A percentile compares a stretch with the other conserved stretches of the same genome.
These are phyloP conservation scores for Rhypophila decipiens DNA, from an alignment of 495 filamentous ascomycete genomes.

Conservation along the genomic window DNA sequence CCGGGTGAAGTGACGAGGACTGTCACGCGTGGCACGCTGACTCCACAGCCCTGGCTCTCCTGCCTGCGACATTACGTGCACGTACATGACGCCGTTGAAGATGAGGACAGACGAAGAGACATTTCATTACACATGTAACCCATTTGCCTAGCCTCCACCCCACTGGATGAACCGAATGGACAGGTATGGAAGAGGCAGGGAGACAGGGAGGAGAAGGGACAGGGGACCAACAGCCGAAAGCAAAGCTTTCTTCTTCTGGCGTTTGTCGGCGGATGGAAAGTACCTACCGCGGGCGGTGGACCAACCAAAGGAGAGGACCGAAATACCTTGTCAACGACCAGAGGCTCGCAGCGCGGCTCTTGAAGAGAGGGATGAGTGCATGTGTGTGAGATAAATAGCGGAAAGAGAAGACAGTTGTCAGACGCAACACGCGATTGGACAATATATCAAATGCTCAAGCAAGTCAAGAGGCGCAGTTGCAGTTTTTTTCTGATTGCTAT, in stretches of 20 bases:
- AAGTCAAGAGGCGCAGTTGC: slow-evolving; percentile 10
- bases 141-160: not conserved
- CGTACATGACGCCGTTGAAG: no score
- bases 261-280: not conserved
- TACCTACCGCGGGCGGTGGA: not conserved
- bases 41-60: not conserved
- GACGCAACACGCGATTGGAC: slow-evolving; percentile 3
- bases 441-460: not conserved
- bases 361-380: slow-evolving; percentile 6
- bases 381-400: not conserved
- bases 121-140: not conserved
- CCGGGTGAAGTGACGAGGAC: not conserved
- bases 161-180: no score
- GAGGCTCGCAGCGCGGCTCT: not conserved
- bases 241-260: not conserved
- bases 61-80: no score
- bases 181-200: not conserved
- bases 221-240: not conserved
- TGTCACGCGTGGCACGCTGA: not conserved
- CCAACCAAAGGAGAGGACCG: not conserved
- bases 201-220: not conserved
- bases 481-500: not conserved
- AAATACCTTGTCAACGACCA: no score
- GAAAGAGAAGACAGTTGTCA: no score
- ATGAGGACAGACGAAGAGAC: not conserved